A percentile compares a stretch with the other conserved stretches of the same genome.
phyloP scores from a whole-genome alignment of 1,284 basidiomycete species.

The Ganoderma lucidum region DNA sequence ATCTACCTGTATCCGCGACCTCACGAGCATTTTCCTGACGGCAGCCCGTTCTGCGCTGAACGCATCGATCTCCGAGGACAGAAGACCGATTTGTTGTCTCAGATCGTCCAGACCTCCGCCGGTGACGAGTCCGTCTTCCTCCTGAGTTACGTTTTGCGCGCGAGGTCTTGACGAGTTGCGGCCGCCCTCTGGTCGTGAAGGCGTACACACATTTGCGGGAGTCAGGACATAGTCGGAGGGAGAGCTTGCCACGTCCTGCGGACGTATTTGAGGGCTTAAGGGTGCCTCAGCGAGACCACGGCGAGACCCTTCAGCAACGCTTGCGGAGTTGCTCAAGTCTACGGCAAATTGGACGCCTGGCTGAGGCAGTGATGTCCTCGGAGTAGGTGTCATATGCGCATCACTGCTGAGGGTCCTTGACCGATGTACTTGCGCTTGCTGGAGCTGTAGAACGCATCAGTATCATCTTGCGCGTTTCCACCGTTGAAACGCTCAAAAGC shows the following conservation, averaged over 20 bases:
- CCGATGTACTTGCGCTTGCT: neutral
- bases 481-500: neutral
- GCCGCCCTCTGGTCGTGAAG: neutral
- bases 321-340: neutral
- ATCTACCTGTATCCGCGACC: slow-evolving; percentile 37
- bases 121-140: neutral
- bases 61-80: slow-evolving; percentile 45
- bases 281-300: neutral
- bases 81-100: slow-evolving; percentile 44
- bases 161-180: neutral
- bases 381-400: neutral
- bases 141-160: neutral
- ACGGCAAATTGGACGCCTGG: neutral
- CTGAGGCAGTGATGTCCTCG: neutral
- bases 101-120: slow-evolving; percentile 33
- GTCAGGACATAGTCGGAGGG: slow-evolving; percentile 22
- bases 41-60: slow-evolving; percentile 47
- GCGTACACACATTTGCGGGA: neutral
- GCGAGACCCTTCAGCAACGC: neutral
- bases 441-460: neutral
- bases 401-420: neutral
- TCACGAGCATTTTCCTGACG: slow-evolving; percentile 38
- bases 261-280: slow-evolving; percentile 21
- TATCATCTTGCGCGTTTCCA: neutral
- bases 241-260: slow-evolving; percentile 10